phyloP scores from a whole-genome alignment of 306 rosid genomes.

The Quercus parvula region DNA sequence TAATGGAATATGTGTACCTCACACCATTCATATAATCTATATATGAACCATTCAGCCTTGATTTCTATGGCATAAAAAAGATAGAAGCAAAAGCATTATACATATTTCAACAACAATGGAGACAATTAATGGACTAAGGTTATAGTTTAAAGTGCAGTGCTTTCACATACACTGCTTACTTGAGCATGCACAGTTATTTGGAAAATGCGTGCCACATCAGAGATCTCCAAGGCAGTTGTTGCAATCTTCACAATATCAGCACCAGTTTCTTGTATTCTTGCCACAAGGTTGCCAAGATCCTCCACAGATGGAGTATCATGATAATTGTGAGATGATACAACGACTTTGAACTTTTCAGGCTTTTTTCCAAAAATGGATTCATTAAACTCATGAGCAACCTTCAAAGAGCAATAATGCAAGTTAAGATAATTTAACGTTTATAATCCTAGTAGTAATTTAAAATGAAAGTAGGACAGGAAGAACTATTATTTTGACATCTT shows the following conservation, averaged over 20 bases:
- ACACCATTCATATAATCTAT: neutral
- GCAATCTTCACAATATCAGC: constrained; percentile 96
- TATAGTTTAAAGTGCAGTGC: neutral
- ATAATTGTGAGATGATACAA: constrained; percentile 95
- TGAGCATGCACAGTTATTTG: constrained; percentile 80
- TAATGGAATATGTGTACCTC: neutral
- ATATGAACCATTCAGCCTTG: neutral
- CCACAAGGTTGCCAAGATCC: constrained; percentile 89
- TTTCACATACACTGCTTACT: constrained; percentile 53
- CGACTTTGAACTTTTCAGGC: constrained; percentile 57
- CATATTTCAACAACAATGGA: neutral
- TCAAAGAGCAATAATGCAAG: constrained; percentile 31
- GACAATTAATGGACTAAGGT: neutral
- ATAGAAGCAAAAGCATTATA: neutral
- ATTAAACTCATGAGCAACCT: constrained; percentile 78
- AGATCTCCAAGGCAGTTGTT: constrained; percentile 80
- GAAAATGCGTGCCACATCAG: constrained; percentile 75
- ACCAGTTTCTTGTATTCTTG: constrained; percentile 81
- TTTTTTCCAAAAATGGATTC: constrained; percentile 63
- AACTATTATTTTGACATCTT: neutral
- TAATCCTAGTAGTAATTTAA: constrained; percentile 17
- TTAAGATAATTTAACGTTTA: constrained; percentile 19
- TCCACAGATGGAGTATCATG: constrained; percentile 74
- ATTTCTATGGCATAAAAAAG: neutral
- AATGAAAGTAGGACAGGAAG: neutral